Base-by-base conservation (phyloP, 2,329 filamentous ascomycete species). In the Lachnum nothofagi region DNA sequence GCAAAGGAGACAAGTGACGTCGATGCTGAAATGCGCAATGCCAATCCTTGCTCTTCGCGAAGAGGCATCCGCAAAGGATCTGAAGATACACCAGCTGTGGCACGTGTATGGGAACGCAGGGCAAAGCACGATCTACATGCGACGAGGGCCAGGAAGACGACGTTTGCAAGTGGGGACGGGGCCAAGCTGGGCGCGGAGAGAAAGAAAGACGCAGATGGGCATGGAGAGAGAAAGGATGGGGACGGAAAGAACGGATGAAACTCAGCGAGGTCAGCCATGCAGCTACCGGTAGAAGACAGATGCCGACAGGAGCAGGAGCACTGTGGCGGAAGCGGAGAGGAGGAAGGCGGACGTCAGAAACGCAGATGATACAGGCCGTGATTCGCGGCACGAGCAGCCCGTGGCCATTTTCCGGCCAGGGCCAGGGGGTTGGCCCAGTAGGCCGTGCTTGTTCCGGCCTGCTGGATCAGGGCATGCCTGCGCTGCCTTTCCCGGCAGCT, bases 101-200 rank as follows among this genome's bases (percentile, higher is more conserved):
- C 16, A 35, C 3, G 33, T 12, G 19, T 2, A 16, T 9, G 33
- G 33, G n/a, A n/a, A n/a, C n/a, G n/a, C n/a, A n/a, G n/a, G 33
- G 33, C 33, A 9, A 17, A 14, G 33, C 33, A 35, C 33, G 33
- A 35, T 35, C 33, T 35, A 35, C 33, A 17, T 35, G 33, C 16
- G 25, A 8, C 16, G n/a, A 35, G 19, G 35, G 19, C 20, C 8
- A 38, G 47, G 22, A 42, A 25, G 35, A 44, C 46, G 46, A 39
- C 31, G 43, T 33, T 43, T 37, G 40, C 39, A 47, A 37, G 7
- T 25, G 19, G 41, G 10, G 38, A 31, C 12, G 19, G 10, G 19
- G 35, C 20, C 35, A 9, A 39, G 17, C 35, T 7, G 35, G 2
- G n/a, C 17, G 17, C n/a, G 27, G 29, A n/a, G 19, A 7, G 4